Base-by-base conservation (phyloP, 2,329 filamentous ascomycete genomes). In the Phaeosphaeria sp. region DNA sequence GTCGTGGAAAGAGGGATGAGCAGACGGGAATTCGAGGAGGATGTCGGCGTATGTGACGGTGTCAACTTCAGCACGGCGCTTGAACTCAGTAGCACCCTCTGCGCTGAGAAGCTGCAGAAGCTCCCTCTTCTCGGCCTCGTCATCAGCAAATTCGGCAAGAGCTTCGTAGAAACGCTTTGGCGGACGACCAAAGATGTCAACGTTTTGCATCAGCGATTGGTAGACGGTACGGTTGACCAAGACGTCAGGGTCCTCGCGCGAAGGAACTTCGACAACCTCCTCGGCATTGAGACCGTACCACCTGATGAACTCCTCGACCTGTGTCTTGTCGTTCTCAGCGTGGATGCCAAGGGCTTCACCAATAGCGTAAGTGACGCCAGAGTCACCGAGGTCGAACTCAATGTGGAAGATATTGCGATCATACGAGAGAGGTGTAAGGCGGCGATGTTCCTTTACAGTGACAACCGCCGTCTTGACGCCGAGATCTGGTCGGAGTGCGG, bases 381-480 rank as follows among this genome's bases (percentile, higher is more conserved):
- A 96, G 71, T 89, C 81, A 59, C 94, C 94, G 22, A 99, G 87
- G 74, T 98, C 95, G 72, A 99, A 99, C 80, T 99, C 95, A 62
- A 99, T 98, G 82, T 99, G 95, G 89, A 99, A 99, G 79, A 99
- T 98, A 84, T 99, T 97, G 69, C 95, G 92, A 78, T 98, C 93
- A 75, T 99, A 99, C 30, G 89, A 90, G 22, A 80, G 72, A 2
- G 95, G 95, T 0, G 95, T 99, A 54, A 99, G 86, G 63, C 95
- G 89, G 61, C 95, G 91, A 81, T 96, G 97, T 83, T 98, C 95
- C 83, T 96, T 92, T 78, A 99, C 93, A 53, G 88, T 90, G 53
- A 97, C 90, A 43, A 92, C 91, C 71, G 86, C 89, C 1, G 94
- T 98, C 86, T 94, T 93, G 73, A 92, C 88, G 9, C 90, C 81